Evolutionary conservation across 495 filamentous ascomycete species (phyloP).

Genomic region (Penicillium bovifimosum): DNA sequence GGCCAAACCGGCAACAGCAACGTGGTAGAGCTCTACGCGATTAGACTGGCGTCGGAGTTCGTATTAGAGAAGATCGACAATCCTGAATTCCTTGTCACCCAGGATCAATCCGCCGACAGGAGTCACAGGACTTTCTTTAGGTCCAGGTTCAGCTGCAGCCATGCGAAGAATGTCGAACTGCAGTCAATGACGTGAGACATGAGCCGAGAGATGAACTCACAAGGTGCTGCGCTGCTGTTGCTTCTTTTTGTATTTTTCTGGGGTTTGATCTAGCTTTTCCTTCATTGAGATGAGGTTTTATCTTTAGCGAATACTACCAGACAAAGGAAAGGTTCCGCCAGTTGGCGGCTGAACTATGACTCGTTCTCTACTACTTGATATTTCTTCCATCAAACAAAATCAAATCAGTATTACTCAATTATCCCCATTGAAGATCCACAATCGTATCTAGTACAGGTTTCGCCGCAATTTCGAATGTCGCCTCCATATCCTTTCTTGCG

Average conservation of each 20-base stretch:
- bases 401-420: neutral
- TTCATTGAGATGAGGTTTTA: neutral
- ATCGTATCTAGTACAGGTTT: neutral
- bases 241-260: no score
- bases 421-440: neutral
- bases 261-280: no score
- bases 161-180: neutral
- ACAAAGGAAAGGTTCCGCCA: neutral
- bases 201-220: neutral
- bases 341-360: neutral
- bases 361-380: no score
- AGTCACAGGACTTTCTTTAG: no score
- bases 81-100: conserved; percentile 7
- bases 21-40: no score
- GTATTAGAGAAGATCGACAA: no score
- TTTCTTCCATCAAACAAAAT: no score
- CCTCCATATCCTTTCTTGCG: conserved; percentile 18
- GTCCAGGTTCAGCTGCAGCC: no score
- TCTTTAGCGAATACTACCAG: neutral
- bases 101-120: no score
- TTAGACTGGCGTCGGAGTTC: no score
- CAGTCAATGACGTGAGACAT: neutral
- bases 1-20: no score
- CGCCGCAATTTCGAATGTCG: conserved; percentile 3
- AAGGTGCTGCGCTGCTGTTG: neutral